A percentile compares a stretch with the other conserved stretches of the same genome.
Evolutionary conservation across 192 early-diverging fungal species (phyloP).

Genomic region (Podila minutissima): DNA sequence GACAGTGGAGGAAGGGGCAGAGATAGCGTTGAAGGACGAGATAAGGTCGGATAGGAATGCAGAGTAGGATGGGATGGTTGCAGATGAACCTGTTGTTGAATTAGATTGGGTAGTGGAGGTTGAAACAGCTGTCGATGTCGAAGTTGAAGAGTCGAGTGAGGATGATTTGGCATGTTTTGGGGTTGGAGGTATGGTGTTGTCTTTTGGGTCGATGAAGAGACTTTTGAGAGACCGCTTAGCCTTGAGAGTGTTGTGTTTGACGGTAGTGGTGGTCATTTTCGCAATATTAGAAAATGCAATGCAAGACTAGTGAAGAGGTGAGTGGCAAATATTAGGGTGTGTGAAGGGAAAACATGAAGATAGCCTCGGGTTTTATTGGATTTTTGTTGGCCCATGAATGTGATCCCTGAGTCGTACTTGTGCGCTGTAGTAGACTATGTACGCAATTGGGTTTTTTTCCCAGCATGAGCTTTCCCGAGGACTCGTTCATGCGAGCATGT

Average conservation of each 20-base stretch:
- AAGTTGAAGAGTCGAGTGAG: not conserved
- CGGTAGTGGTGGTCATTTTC: not conserved
- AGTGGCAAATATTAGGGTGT: not conserved
- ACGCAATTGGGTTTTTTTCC: not conserved
- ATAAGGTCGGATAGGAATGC: slow-evolving; percentile 27
- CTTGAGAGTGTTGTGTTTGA: not conserved
- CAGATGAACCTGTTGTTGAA: not conserved
- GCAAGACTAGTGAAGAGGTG: not conserved
- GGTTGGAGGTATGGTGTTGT: not conserved
- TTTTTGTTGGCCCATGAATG: no score
- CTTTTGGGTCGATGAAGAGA: not conserved
- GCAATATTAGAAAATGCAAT: not conserved
- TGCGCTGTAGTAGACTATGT: no score
- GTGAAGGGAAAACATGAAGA: no score
- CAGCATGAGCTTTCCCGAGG: not conserved
- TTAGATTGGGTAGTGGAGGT: not conserved
- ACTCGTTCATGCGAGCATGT: not conserved
- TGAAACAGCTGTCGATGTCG: not conserved
- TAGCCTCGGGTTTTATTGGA: no score
- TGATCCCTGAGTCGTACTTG: no score
- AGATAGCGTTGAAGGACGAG: slow-evolving; percentile 28
- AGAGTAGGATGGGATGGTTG: slow-evolving; percentile 2
- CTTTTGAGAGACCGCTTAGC: not conserved
- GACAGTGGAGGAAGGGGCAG: slow-evolving; percentile 12
- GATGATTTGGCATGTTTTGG: not conserved